Conservation (phyloP, 2,329 filamentous ascomycete species). For the Aspergillus awamori region DNA sequence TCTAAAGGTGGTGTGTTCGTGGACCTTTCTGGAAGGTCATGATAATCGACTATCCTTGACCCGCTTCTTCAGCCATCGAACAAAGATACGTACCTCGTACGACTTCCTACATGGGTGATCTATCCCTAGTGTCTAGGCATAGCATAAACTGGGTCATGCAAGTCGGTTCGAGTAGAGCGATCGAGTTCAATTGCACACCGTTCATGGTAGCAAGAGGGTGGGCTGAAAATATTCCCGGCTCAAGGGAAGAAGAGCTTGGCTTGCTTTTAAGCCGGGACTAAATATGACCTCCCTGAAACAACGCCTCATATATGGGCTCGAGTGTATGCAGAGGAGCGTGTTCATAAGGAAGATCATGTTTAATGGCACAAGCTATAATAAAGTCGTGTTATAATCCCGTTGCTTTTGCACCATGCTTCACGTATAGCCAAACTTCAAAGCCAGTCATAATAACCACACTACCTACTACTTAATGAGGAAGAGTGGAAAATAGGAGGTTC, state of each 20-base stretch:
- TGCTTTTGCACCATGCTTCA: too few relatives aligned
- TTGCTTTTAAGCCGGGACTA: neutral
- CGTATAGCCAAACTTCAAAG: too few relatives aligned
- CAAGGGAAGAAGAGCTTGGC: neutral
- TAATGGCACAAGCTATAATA: neutral
- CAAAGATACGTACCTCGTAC: too few relatives aligned
- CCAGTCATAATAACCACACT: too few relatives aligned
- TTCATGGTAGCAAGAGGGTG: neutral
- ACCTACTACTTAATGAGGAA: neutral
- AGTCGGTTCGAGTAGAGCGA: neutral
- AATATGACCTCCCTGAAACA: neutral
- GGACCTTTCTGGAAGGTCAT: constrained; percentile 4
- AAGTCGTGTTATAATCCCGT: too few relatives aligned
- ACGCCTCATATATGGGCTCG: neutral
- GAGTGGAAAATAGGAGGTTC: constrained; percentile 3
- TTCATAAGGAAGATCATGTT: too few relatives aligned
- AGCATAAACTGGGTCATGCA: too few relatives aligned
- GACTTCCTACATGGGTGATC: too few relatives aligned
- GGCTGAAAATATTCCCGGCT: neutral
- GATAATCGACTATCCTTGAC: constrained; percentile 4
- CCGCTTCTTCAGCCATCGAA: neutral
- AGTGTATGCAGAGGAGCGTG: too few relatives aligned
- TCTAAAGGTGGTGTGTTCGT: neutral
- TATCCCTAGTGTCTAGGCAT: too few relatives aligned
- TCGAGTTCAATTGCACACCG: neutral